A percentile compares a stretch with the other conserved stretches of the same genome.
These are phyloP conservation scores for Voacanga thouarsii DNA, from an alignment of 257 asterid genomes.

Conservation along the genomic window DNA sequence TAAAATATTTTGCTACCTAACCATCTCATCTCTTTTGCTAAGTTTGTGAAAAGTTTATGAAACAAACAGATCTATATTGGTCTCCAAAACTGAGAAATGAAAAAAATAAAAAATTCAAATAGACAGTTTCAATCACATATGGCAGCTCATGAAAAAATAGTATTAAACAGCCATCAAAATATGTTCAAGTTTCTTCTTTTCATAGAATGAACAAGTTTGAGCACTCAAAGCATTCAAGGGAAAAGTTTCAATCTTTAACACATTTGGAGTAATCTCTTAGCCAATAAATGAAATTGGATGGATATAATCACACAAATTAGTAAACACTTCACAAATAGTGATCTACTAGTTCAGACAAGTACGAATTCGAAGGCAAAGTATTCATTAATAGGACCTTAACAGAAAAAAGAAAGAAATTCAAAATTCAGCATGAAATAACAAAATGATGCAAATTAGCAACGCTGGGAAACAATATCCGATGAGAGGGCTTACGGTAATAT, in stretches of 20 bases:
- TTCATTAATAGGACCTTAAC: neutral
- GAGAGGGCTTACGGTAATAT: conserved; percentile 65
- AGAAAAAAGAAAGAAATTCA: neutral
- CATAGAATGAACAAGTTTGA: too few relatives aligned
- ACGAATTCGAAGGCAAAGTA: neutral
- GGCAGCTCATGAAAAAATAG: too few relatives aligned
- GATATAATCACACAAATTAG: neutral
- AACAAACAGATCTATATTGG: too few relatives aligned
- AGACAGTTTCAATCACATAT: too few relatives aligned
- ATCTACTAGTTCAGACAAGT: neutral
- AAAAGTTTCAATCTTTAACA: conserved; percentile 4
- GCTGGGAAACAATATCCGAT: neutral
- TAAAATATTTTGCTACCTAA: too few relatives aligned
- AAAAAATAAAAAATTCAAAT: too few relatives aligned
- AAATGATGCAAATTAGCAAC: neutral
- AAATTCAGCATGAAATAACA: neutral
- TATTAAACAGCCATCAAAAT: too few relatives aligned
- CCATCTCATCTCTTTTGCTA: too few relatives aligned
- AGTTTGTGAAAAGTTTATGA: too few relatives aligned
- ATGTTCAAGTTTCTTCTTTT: too few relatives aligned
- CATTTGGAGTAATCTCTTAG: neutral
- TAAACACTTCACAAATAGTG: neutral
- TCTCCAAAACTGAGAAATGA: too few relatives aligned
- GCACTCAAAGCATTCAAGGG: too few relatives aligned
- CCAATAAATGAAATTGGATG: neutral